phyloP scores from a whole-genome alignment of 2,329 filamentous ascomycete species.

The Massarina eburnea region DNA sequence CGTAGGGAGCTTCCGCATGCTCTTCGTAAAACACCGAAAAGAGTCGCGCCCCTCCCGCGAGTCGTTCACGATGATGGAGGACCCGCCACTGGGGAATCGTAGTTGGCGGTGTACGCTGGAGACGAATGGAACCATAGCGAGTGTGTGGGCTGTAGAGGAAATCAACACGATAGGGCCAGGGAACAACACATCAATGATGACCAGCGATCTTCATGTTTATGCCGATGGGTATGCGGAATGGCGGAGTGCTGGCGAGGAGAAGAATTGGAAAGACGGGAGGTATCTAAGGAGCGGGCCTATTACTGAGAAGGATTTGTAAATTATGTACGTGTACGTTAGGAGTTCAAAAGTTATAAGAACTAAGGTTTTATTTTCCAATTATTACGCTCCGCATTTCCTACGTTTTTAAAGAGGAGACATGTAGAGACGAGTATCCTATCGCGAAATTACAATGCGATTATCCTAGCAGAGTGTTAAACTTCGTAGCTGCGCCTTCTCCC shows the following conservation, averaged over 20 bases:
- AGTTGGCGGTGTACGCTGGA: background rate
- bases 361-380: too few species aligned
- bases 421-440: too few species aligned
- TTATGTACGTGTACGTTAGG: too few species aligned
- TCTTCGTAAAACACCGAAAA: slow-evolving; percentile 7
- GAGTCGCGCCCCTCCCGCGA: background rate
- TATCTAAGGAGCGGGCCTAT: background rate
- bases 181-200: too few species aligned
- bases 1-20: slow-evolving; percentile 9
- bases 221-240: background rate
- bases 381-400: too few species aligned
- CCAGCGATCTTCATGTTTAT: background rate
- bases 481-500: too few species aligned
- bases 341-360: too few species aligned
- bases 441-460: too few species aligned
- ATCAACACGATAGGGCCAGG: background rate
- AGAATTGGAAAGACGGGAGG: background rate
- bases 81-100: background rate
- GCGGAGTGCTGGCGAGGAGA: background rate
- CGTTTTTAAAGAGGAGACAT: too few species aligned
- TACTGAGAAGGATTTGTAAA: background rate
- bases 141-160: background rate
- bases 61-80: background rate
- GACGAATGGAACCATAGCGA: background rate
- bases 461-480: too few species aligned